Percentiles rank a stretch among this genome's conserved stretches.
Conservation (phyloP, 768 basidiomycete genomes). For the Boletus insuetus region DNA sequence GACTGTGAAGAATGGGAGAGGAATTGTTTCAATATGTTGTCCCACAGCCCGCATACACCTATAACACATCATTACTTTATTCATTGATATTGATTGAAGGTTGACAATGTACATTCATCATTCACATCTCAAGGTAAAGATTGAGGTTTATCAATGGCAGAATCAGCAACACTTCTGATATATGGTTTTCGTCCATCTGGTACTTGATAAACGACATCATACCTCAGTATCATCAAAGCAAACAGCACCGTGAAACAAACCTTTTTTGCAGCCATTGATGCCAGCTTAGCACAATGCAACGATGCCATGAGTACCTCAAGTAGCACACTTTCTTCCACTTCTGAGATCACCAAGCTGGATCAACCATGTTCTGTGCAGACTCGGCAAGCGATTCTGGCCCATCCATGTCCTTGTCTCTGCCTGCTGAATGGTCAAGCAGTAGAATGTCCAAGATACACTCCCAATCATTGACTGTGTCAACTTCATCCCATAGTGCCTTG, state of each 20-base stretch:
- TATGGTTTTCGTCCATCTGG: slow-evolving; percentile 81
- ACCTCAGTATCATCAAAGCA: not conserved
- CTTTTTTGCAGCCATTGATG: slow-evolving; percentile 64
- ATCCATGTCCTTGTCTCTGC: slow-evolving; percentile 41
- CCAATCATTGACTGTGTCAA: slow-evolving; percentile 87
- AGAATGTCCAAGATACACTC: slow-evolving; percentile 76
- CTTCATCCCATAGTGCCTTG: no score
- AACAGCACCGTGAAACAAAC: slow-evolving; percentile 36
- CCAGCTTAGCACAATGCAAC: slow-evolving; percentile 55
- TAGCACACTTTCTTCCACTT: slow-evolving; percentile 82
- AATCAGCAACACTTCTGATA: slow-evolving; percentile 75
- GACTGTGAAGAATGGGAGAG: slow-evolving; percentile 77
- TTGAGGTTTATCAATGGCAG: slow-evolving; percentile 86
- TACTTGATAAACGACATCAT: slow-evolving; percentile 59
- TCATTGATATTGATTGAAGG: not conserved
- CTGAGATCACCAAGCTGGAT: slow-evolving; percentile 81
- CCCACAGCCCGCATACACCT: slow-evolving; percentile 92
- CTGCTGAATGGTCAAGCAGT: slow-evolving; percentile 85
- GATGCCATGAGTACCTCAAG: slow-evolving; percentile 79
- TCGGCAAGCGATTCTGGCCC: slow-evolving; percentile 24
- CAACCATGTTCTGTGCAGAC: slow-evolving; percentile 41
- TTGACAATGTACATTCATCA: slow-evolving; percentile 60
- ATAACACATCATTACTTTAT: slow-evolving; percentile 5
- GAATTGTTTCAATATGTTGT: slow-evolving; percentile 91
- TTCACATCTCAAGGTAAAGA: slow-evolving; percentile 90